Percentiles rank a stretch among this genome's conserved stretches.
Evolutionary conservation across 805 yeast genomes (phyloP).

Genomic region (Phaffomyces thermotolerans): DNA sequence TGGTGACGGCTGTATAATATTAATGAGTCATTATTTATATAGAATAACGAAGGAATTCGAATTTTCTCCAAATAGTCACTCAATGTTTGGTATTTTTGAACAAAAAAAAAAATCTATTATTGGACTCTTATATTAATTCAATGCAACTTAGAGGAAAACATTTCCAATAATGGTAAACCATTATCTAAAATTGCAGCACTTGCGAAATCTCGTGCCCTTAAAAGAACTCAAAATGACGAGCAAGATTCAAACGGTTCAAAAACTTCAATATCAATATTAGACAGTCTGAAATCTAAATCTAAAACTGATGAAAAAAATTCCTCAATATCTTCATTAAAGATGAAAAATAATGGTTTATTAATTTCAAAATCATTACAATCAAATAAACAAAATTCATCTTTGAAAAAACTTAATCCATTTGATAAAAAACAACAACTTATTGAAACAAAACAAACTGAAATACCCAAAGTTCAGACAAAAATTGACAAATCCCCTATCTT

Average conservation of each 20-base stretch:
- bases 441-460: not conserved
- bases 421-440: not conserved
- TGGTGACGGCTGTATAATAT: no score
- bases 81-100: not conserved
- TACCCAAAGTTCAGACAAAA: not conserved
- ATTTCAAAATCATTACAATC: not conserved
- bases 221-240: conserved; percentile 3
- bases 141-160: conserved; percentile 8
- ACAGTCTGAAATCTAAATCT: conserved; percentile 9
- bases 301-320: not conserved
- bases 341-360: not conserved
- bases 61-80: not conserved
- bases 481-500: not conserved
- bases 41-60: not conserved
- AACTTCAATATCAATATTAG: conserved; percentile 18
- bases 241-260: not conserved
- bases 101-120: no score
- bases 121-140: not conserved
- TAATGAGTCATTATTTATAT: no score
- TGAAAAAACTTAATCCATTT: conserved; percentile 5
- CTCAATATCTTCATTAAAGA: not conserved
- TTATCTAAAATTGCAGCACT: conserved; percentile 19
- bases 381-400: not conserved
- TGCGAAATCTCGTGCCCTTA: conserved; percentile 19
- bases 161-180: conserved; percentile 2